Base-by-base conservation (phyloP, 2,329 filamentous ascomycete genomes). In the Pezicula radicicola region DNA sequence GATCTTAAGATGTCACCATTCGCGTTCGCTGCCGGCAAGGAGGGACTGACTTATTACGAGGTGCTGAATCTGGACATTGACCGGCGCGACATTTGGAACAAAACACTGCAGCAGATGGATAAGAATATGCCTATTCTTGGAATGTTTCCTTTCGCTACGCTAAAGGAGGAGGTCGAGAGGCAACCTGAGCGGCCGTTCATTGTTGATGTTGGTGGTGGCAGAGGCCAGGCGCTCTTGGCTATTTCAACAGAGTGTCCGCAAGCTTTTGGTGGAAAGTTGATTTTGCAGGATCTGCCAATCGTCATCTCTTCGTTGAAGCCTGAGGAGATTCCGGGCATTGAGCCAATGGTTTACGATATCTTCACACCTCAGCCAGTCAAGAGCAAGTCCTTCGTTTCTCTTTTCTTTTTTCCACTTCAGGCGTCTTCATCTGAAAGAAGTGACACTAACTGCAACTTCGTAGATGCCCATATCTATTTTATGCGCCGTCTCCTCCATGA, bases 31-130 rank as follows among this genome's bases (percentile, higher is more conserved):
- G 61, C 61, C 0, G 68, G 66, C 12, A 65, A 65, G 48, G 66
- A 66, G 40, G 67, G 67, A 42, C 63, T 65, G 59, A 69, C 66
- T 6, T 70, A 70, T 50, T 70, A 69, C 16, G 66, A 69, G 46
- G 55, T 66, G 2, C 50, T 70, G 6, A 67, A 70, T 12, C 43
- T 55, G 4, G 58, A 68, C 36, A 56, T 55, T 6, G 62, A 66
- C 39, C 58, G 58, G n/a, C 64, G 67, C 6, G 57, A 62, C 13
- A 54, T 68, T n/a, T 70, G 68, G 68, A 68, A 70, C 47, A 54
- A 56, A 16, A 66, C 61, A 40, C 62, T 70, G 57, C 60, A 64
- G 36, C 60, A 60, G 43, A 60, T 65, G 16, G 66, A 68, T 15
- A 59, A 66, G 46, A 46, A 67, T 18, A 69, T 69, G 60, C 68